Conservation (phyloP, 345 rosid genomes). For the Cochlearia excelsa region DNA sequence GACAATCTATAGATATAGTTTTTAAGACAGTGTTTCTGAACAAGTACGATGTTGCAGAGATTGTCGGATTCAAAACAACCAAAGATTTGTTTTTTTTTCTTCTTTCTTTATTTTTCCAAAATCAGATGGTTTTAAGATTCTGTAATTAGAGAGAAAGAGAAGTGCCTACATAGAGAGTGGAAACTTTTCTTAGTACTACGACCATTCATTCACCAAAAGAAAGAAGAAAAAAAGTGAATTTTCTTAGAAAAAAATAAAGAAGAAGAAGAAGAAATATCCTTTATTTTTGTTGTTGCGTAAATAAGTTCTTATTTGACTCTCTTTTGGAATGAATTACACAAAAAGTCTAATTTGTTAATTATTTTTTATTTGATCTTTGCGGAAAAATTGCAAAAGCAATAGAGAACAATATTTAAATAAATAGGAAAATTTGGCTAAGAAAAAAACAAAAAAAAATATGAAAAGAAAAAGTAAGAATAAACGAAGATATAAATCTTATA, state of each 20-base stretch:
- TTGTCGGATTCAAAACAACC: constrained; percentile 28
- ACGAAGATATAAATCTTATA: too few relatives aligned
- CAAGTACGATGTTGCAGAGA: constrained; percentile 37
- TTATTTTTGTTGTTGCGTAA: too few relatives aligned
- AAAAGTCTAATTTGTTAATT: too few relatives aligned
- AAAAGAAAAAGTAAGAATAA: constrained; percentile 7
- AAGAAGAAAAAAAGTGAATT: too few relatives aligned
- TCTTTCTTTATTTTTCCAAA: not conserved
- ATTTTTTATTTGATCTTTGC: not conserved
- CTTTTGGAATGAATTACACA: too few relatives aligned
- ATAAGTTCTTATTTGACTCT: too few relatives aligned
- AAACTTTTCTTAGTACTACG: too few relatives aligned
- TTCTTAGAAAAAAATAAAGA: too few relatives aligned
- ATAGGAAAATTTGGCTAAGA: not conserved
- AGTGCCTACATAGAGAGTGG: too few relatives aligned
- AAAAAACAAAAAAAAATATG: constrained; percentile 21
- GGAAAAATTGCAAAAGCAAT: constrained; percentile 15
- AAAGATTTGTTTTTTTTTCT: not conserved
- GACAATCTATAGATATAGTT: constrained; percentile 9
- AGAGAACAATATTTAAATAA: not conserved
- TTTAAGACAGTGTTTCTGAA: constrained; percentile 23
- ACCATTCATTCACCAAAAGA: too few relatives aligned
- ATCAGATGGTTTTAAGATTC: constrained; percentile 24
- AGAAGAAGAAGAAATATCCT: too few relatives aligned
- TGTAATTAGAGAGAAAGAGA: too few relatives aligned